A percentile compares a stretch with the other conserved stretches of the same genome.
phyloP scores from a whole-genome alignment of 352 stramenopile genomes.

The Phytophthora pinifolia region DNA sequence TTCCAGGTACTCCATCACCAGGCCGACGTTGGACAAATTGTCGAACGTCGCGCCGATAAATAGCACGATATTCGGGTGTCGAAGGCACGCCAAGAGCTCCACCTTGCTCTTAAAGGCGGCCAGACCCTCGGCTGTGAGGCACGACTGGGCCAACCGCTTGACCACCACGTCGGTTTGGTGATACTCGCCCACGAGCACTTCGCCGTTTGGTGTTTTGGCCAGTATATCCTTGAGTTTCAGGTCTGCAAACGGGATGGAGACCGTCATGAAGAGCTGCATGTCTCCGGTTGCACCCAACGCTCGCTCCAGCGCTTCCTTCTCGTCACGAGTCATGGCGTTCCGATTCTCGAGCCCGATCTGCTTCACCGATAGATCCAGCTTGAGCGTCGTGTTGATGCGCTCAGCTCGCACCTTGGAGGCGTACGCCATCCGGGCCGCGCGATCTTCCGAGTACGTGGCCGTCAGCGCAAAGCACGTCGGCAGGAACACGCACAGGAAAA shows the following conservation, averaged over 20 bases:
- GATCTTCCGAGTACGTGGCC: slow-evolving; percentile 79
- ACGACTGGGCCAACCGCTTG: slow-evolving; percentile 70
- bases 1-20: slow-evolving; percentile 82
- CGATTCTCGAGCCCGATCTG: slow-evolving; percentile 67
- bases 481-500: slow-evolving; percentile 64
- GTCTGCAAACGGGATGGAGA: slow-evolving; percentile 78
- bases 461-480: slow-evolving; percentile 65
- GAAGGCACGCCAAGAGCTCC: slow-evolving; percentile 74
- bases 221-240: slow-evolving; percentile 77
- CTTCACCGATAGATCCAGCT: slow-evolving; percentile 76
- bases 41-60: slow-evolving; percentile 88
- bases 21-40: slow-evolving; percentile 72
- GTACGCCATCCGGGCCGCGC: slow-evolving; percentile 65
- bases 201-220: slow-evolving; percentile 58
- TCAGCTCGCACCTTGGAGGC: slow-evolving; percentile 73
- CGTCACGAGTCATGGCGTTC: slow-evolving; percentile 49
- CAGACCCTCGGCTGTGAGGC: slow-evolving; percentile 57
- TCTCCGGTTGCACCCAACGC: slow-evolving; percentile 46
- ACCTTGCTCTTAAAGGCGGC: slow-evolving; percentile 78
- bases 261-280: slow-evolving; percentile 60
- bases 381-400: slow-evolving; percentile 81
- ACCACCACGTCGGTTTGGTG: slow-evolving; percentile 73
- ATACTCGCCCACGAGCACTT: slow-evolving; percentile 76
- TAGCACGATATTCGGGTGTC: slow-evolving; percentile 85
- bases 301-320: slow-evolving; percentile 60